phyloP scores from a whole-genome alignment of 768 basidiomycete species.

The Russula brevipes region DNA sequence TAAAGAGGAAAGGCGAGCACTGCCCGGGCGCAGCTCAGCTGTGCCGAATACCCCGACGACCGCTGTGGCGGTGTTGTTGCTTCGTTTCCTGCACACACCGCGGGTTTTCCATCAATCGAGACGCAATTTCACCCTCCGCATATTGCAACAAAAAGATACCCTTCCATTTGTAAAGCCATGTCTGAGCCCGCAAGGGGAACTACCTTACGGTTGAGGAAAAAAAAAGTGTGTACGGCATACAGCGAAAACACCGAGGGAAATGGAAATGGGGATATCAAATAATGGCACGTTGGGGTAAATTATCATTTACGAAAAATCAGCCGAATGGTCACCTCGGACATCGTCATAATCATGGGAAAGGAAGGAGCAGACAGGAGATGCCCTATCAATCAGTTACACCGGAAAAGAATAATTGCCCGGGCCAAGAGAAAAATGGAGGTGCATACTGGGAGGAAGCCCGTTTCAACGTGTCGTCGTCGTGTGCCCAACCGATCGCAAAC shows the following conservation, averaged over 20 bases:
- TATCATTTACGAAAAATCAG: neutral
- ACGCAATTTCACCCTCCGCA: no score
- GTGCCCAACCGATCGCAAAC: neutral
- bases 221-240: no score
- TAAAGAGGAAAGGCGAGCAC: neutral
- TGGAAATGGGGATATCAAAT: slow-evolving; percentile 11
- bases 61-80: no score
- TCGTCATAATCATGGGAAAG: neutral
- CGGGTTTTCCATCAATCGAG: no score
- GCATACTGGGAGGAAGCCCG: neutral
- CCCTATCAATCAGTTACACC: neutral
- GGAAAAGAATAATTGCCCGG: neutral
- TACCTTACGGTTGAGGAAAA: neutral
- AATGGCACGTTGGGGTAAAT: neutral
- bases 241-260: no score
- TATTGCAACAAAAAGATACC: neutral
- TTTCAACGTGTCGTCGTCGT: neutral
- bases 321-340: neutral
- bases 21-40: no score
- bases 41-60: no score
- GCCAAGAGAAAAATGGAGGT: neutral
- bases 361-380: neutral
- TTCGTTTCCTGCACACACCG: no score
- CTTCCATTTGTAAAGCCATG: neutral
- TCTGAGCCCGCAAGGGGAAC: neutral